Percentiles rank a stretch among this genome's conserved stretches.
Evolutionary conservation across 1,139 yeast genomes (phyloP).

Genomic region (Geotrichum australiense): DNA sequence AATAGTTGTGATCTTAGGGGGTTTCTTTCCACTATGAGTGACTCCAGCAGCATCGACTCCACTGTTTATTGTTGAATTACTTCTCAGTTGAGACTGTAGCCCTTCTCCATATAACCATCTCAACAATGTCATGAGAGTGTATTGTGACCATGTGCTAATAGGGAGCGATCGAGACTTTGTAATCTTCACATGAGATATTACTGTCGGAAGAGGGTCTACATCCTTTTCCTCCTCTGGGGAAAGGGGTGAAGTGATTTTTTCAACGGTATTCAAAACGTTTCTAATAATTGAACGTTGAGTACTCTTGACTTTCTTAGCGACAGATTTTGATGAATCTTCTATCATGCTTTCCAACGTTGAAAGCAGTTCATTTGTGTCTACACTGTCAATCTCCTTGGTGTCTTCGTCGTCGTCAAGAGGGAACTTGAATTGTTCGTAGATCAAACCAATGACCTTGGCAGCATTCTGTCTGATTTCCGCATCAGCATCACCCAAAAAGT

Average conservation of each 20-base stretch:
- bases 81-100: conserved; percentile 53
- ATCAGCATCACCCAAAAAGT: conserved; percentile 26
- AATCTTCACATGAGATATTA: conserved; percentile 50
- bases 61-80: conserved; percentile 34
- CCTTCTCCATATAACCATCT: conserved; percentile 68
- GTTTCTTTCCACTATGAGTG: too few relatives aligned
- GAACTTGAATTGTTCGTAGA: conserved; percentile 53
- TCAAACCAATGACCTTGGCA: conserved; percentile 54
- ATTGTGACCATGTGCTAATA: conserved; percentile 62
- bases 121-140: conserved; percentile 53
- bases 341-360: conserved; percentile 4
- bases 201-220: conserved; percentile 4
- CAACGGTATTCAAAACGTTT: conserved; percentile 46
- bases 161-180: conserved; percentile 51
- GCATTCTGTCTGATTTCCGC: conserved; percentile 39
- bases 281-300: conserved; percentile 57
- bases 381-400: conserved; percentile 42
- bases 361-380: conserved; percentile 48
- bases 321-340: conserved; percentile 22
- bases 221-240: conserved; percentile 6
- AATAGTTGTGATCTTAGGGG: too few relatives aligned
- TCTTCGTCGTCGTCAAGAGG: conserved; percentile 33
- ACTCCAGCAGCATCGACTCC: neutral
- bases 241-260: conserved; percentile 7
- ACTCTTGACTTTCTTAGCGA: conserved; percentile 40